Percentiles rank a stretch among this genome's conserved stretches.
Evolutionary conservation across 2,329 filamentous ascomycete genomes (phyloP).

Genomic region (Hymenoscyphus fraxineus): DNA sequence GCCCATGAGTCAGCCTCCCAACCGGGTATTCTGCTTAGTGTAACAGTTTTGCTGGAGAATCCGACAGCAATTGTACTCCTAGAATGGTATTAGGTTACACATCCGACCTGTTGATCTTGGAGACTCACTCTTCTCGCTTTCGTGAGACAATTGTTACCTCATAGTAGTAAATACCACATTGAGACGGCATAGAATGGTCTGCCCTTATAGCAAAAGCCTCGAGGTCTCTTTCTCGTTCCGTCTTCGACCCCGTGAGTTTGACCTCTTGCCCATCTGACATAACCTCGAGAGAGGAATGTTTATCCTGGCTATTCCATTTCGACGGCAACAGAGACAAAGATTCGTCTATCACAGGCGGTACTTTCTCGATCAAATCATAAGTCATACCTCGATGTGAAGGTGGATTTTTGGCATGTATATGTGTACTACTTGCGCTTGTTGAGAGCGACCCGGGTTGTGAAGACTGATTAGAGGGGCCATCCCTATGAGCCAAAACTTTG

Average conservation of each 20-base stretch:
- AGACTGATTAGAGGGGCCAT: conserved; percentile 40
- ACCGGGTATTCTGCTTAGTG: conserved; percentile 55
- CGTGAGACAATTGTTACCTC: conserved; percentile 67
- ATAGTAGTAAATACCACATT: conserved; percentile 93
- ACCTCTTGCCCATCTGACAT: conserved; percentile 70
- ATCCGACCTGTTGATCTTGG: not conserved
- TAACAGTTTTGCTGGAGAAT: conserved; percentile 53
- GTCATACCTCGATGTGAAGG: conserved; percentile 72
- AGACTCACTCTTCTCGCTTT: conserved; percentile 61
- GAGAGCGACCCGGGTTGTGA: conserved; percentile 46
- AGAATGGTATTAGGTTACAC: conserved; percentile 17
- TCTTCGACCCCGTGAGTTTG: conserved; percentile 49
- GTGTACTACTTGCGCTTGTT: conserved; percentile 52
- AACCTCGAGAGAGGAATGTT: conserved; percentile 69
- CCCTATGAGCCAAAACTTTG: conserved; percentile 49
- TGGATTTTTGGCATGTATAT: conserved; percentile 53
- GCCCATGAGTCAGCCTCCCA: conserved; percentile 68
- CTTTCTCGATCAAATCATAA: conserved; percentile 79
- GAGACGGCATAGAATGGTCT: conserved; percentile 79
- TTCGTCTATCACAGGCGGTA: conserved; percentile 58
- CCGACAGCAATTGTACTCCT: conserved; percentile 61
- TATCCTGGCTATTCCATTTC: conserved; percentile 78
- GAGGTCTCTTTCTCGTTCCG: conserved; percentile 51
- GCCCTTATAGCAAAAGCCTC: conserved; percentile 81
- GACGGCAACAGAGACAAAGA: conserved; percentile 68